Conservation (phyloP, 1,284 basidiomycete species). For the Pisolithus thermaeus region DNA sequence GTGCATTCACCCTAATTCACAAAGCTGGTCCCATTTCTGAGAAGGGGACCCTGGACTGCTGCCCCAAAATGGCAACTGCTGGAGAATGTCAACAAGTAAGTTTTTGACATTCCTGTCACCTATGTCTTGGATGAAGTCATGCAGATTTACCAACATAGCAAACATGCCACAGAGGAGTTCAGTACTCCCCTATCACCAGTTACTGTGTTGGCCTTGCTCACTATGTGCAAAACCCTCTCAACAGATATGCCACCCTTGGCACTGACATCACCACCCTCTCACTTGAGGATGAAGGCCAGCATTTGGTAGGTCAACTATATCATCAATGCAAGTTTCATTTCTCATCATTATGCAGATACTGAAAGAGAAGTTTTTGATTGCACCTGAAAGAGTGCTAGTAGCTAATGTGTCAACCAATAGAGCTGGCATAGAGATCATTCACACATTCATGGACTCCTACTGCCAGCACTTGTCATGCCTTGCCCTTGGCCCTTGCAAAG, state of each 20-base stretch:
- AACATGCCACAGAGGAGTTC: slow-evolving; percentile 83
- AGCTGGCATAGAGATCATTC: slow-evolving; percentile 95
- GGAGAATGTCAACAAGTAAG: slow-evolving; percentile 32
- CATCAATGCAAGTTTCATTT: neutral
- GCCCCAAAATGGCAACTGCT: slow-evolving; percentile 29
- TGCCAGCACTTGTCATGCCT: slow-evolving; percentile 86
- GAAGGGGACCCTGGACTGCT: slow-evolving; percentile 14
- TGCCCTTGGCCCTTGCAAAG: slow-evolving; percentile 93
- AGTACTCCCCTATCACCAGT: slow-evolving; percentile 77
- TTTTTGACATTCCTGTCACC: slow-evolving; percentile 66
- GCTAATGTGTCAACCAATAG: slow-evolving; percentile 73
- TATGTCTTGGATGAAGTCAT: slow-evolving; percentile 92
- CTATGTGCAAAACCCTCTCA: slow-evolving; percentile 86
- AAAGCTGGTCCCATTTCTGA: neutral
- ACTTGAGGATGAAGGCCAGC: slow-evolving; percentile 82
- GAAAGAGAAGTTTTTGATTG: slow-evolving; percentile 74
- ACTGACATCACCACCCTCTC: slow-evolving; percentile 75
- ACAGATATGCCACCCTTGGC: slow-evolving; percentile 87
- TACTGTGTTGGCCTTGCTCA: slow-evolving; percentile 95
- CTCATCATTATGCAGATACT: slow-evolving; percentile 53
- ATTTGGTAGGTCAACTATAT: slow-evolving; percentile 54
- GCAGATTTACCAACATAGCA: slow-evolving; percentile 89
- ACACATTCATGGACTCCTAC: slow-evolving; percentile 81
- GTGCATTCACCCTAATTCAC: too few relatives aligned
- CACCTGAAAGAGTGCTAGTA: slow-evolving; percentile 85